phyloP scores from a whole-genome alignment of 257 asterid species.

The Solanum ossicruentum region DNA sequence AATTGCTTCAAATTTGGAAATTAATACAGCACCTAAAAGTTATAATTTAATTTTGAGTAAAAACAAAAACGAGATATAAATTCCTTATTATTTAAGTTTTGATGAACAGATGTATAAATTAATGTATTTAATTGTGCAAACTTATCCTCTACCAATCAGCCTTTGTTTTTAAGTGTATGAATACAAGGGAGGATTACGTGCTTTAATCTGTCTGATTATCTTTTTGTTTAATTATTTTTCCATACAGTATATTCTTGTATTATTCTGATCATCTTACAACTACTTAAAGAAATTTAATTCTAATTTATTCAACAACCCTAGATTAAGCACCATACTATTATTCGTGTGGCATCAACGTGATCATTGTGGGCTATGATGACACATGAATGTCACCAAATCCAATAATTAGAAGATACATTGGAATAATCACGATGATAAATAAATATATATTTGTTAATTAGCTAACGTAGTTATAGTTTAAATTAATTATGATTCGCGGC shows the following conservation, averaged over 20 bases:
- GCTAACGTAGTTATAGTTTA: too few relatives aligned
- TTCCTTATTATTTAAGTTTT: too few relatives aligned
- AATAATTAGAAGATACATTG: background rate
- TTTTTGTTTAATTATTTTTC: background rate
- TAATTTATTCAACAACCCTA: background rate
- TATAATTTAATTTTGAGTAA: too few relatives aligned
- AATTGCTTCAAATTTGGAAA: background rate
- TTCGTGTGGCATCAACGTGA: background rate
- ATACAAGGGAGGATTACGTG: background rate
- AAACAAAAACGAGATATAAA: too few relatives aligned
- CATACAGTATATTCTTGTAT: background rate
- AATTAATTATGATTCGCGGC: too few relatives aligned
- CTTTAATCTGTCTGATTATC: background rate
- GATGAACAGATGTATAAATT: too few relatives aligned
- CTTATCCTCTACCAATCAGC: background rate
- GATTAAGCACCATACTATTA: background rate
- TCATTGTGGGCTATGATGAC: background rate
- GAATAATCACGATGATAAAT: too few relatives aligned
- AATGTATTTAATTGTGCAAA: too few relatives aligned
- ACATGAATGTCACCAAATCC: background rate
- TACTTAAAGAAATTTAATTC: background rate
- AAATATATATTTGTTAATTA: too few relatives aligned
- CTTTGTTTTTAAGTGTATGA: background rate
- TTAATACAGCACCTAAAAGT: too few relatives aligned
- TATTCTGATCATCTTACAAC: background rate